Conservation (phyloP, 805 yeast genomes). For the Myxozyma udenii region DNA sequence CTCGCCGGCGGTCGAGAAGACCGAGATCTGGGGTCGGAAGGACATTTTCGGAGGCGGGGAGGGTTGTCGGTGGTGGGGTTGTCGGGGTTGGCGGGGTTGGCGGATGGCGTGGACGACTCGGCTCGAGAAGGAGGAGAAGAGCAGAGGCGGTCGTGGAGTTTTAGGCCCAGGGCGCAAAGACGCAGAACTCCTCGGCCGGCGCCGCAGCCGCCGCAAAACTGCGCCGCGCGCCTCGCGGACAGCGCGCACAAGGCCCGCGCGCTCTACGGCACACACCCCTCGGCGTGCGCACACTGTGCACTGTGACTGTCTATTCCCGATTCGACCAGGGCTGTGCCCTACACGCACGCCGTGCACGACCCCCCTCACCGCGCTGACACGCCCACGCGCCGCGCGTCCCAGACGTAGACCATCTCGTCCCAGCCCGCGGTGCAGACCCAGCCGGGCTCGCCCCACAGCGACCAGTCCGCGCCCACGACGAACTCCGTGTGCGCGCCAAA, state of each 20-base stretch:
- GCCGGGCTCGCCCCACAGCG: conserved; percentile 94
- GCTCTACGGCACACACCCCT: no score
- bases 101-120: no score
- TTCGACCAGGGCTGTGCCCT: neutral
- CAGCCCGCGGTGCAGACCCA: conserved; percentile 94
- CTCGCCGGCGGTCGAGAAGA: conserved; percentile 83
- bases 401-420: conserved; percentile 91
- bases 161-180: no score
- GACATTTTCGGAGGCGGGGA: conserved; percentile 16
- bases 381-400: conserved; percentile 58
- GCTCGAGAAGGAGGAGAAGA: neutral
- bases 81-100: neutral
- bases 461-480: conserved; percentile 91
- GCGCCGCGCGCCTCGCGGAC: neutral
- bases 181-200: neutral
- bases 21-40: conserved; percentile 59
- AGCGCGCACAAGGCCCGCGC: no score
- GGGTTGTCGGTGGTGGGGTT: neutral
- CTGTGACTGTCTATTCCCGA: neutral
- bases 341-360: neutral
- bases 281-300: no score
- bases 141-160: neutral
- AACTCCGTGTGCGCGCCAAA: conserved; percentile 80
- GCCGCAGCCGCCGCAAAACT: neutral
- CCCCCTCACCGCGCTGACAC: neutral